A percentile compares a stretch with the other conserved stretches of the same genome.
Conservation (phyloP, 257 asterid species). For the Forsythia viridissima region DNA sequence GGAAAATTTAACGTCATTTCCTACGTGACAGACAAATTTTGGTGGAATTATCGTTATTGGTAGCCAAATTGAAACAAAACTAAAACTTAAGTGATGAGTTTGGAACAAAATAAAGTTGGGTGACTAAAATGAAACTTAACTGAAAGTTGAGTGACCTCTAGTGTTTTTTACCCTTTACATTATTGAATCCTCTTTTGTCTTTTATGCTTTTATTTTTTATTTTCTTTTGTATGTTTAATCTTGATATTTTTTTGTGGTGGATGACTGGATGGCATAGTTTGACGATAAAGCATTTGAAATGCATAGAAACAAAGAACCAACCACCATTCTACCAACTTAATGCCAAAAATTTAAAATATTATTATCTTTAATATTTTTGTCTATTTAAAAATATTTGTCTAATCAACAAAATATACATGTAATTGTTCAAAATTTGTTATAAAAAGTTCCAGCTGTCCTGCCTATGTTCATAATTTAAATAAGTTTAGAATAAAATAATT, state of each 20-base stretch:
- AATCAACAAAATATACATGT: constrained; percentile 15
- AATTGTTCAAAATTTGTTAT: constrained; percentile 8
- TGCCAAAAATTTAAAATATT: constrained; percentile 44
- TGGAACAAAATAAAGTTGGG: background rate
- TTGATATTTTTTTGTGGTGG: constrained; percentile 66
- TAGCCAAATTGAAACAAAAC: background rate
- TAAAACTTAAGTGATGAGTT: background rate
- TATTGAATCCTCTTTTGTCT: constrained; percentile 67
- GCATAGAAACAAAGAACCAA: constrained; percentile 65
- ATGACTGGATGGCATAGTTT: constrained; percentile 68
- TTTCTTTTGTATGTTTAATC: constrained; percentile 21
- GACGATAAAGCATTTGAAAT: constrained; percentile 78
- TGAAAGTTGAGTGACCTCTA: background rate
- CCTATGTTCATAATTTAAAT: constrained; percentile 11
- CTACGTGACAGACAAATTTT: background rate
- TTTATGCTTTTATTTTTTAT: constrained; percentile 14
- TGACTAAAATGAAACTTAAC: background rate
- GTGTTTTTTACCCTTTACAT: constrained; percentile 39
- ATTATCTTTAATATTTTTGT: constrained; percentile 30
- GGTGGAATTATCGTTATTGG: background rate
- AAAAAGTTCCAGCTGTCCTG: constrained; percentile 29
- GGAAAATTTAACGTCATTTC: background rate
- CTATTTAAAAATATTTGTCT: background rate
- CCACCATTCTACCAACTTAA: constrained; percentile 75
- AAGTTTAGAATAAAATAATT: constrained; percentile 15